Evolutionary conservation across 148 eudicot genomes (phyloP), one percentile per base, ranked within the genome.

Genomic region (Salicornia ramosissima): DNA sequence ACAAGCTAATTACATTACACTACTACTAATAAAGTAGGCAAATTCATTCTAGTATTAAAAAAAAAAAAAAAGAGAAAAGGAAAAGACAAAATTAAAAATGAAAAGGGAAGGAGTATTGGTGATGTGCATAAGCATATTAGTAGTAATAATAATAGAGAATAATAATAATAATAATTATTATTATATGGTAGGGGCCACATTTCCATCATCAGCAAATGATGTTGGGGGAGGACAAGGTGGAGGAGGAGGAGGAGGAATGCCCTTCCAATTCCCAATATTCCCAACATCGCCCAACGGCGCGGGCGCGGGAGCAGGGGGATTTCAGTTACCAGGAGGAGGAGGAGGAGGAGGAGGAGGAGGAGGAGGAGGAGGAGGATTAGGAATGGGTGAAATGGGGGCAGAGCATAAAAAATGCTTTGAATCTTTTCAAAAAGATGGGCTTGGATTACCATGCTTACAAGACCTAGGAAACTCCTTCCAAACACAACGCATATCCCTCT

Each of bases 341-440:
- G n/a, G n/a, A n/a, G n/a, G n/a, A n/a, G n/a, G n/a, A n/a, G n/a
- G n/a, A n/a, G n/a, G n/a, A n/a, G n/a, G n/a, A n/a, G 58, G 29
- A 39, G 61, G 53, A 40, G 52, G 25, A 0, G 51, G 31, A 4
- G 69, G 24, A 15, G 33, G 28, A 5, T 52, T 24, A 9, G 45
- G 12, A n/a, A 18, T 14, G 0, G 67, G 67, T 1, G 51, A 0
- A n/a, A n/a, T n/a, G n/a, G n/a, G n/a, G n/a, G n/a, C n/a, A 6
- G 50, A 53, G 50, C 62, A 68, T 24, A 46, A 70, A 26, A 58
- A 45, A 46, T 70, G 73, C 31, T 58, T 70, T 6, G 12, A 26
- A 19, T 71, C 74, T 3, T 71, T 71, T 19, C 30, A 19, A 0
- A 46, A 31, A 5, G 52, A 59, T 29, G 74, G 66, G 7, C 30